Percentiles rank a stretch among this genome's conserved stretches.
These are phyloP conservation scores for Tetrapisispora iriomotensis DNA, from an alignment of 805 yeast genomes.

Conservation along the genomic window DNA sequence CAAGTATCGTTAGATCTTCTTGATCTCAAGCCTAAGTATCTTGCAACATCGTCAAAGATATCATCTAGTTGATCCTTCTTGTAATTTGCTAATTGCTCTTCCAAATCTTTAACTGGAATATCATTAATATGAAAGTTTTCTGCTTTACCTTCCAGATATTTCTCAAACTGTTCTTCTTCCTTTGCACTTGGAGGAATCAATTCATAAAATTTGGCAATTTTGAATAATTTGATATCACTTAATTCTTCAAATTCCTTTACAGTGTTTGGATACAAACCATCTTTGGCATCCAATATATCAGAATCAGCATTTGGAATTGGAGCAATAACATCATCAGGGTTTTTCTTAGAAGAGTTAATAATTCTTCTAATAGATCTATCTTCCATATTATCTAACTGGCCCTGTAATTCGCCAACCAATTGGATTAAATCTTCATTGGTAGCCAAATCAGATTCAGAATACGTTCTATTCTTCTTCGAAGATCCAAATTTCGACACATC, in stretches of 20 bases:
- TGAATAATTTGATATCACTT: slow-evolving; percentile 37
- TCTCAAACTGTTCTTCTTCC: slow-evolving; percentile 43
- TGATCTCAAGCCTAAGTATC: slow-evolving; percentile 52
- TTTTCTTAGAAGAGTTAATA: slow-evolving; percentile 45
- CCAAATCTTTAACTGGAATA: slow-evolving; percentile 23
- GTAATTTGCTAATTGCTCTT: slow-evolving; percentile 23
- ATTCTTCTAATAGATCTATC: slow-evolving; percentile 66
- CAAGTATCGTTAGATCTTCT: slow-evolving; percentile 46
- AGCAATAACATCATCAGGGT: slow-evolving; percentile 40
- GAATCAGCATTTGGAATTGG: slow-evolving; percentile 77
- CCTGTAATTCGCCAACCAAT: slow-evolving; percentile 81
- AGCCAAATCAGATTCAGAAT: slow-evolving; percentile 48
- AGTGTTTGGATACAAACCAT: slow-evolving; percentile 45
- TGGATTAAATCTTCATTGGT: slow-evolving; percentile 80
- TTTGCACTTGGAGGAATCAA: slow-evolving; percentile 54
- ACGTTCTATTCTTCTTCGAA: slow-evolving; percentile 4
- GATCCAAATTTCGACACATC: slow-evolving; percentile 27
- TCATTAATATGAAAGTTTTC: slow-evolving; percentile 32
- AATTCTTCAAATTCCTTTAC: slow-evolving; percentile 43
- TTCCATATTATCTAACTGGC: slow-evolving; percentile 71
- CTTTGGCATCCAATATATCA: slow-evolving; percentile 30
- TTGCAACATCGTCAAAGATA: slow-evolving; percentile 53
- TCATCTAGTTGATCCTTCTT: slow-evolving; percentile 42
- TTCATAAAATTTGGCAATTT: slow-evolving; percentile 65
- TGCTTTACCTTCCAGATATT: slow-evolving; percentile 42